phyloP scores from a whole-genome alignment of 805 yeast genomes.

The Metschnikowia amazonensis region DNA sequence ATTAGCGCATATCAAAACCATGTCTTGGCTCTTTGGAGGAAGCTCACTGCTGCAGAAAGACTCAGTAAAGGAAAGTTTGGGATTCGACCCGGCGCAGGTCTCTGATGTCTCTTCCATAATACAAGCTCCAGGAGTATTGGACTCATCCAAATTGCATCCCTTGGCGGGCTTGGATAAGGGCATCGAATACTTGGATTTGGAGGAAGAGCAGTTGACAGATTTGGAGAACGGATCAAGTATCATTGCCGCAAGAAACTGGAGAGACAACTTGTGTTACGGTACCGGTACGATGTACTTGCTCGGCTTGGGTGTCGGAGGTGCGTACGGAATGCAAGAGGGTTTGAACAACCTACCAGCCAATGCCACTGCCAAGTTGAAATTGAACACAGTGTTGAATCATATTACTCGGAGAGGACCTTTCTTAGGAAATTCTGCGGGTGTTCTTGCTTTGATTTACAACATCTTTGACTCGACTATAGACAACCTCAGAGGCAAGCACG shows the following conservation, averaged over 20 bases:
- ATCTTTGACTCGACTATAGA: conserved; percentile 77
- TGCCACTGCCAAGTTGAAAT: conserved; percentile 74
- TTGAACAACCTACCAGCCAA: conserved; percentile 68
- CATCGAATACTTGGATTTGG: conserved; percentile 85
- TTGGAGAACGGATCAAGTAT: conserved; percentile 87
- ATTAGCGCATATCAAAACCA: conserved; percentile 10
- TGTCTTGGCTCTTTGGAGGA: conserved; percentile 54
- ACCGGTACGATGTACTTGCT: conserved; percentile 89
- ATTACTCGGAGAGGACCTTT: conserved; percentile 95
- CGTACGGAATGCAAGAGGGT: conserved; percentile 86
- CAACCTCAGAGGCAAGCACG: conserved; percentile 82
- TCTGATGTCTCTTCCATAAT: conserved; percentile 61
- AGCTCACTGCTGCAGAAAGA: conserved; percentile 19
- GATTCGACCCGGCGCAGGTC: conserved; percentile 64
- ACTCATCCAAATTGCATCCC: conserved; percentile 77
- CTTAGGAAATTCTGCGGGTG: conserved; percentile 93
- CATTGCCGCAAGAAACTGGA: conserved; percentile 96
- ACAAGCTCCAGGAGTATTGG: conserved; percentile 58
- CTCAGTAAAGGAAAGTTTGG: conserved; percentile 36
- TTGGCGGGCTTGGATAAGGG: conserved; percentile 89
- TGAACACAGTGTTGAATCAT: conserved; percentile 87
- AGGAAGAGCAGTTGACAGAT: conserved; percentile 67
- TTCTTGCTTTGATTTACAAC: conserved; percentile 85
- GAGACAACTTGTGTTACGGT: conserved; percentile 96
- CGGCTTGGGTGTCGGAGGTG: conserved; percentile 87